Base-by-base conservation (phyloP, 2,329 filamentous ascomycete genomes). In the Juglanconis juglandina region DNA sequence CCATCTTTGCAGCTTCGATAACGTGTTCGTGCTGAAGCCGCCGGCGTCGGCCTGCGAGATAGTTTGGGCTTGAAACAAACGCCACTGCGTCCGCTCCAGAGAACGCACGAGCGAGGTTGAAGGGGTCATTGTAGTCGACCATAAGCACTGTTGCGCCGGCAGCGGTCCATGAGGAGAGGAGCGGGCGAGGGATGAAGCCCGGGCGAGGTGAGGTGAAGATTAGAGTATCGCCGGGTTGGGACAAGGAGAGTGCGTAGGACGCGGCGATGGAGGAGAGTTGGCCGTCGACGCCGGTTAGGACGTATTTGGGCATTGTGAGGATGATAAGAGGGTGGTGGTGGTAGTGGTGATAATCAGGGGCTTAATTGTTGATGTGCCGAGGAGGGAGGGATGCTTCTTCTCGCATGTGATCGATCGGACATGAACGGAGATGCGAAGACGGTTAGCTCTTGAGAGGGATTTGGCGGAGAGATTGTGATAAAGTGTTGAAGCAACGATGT, bases 1-100 rank as follows among this genome's bases (percentile, higher is more conserved):
- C 65, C 33, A 70, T 69, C 5, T 64, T 72, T 1, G 72, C 72
- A 8, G 73, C 73, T 14, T 63, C 58, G n/a, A 66, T 54, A 7
- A 64, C 64, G 14, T 53, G 55, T 3, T 56, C 58, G 11, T 60
- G 58, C 51, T 66, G 64, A 11, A 55, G 44, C 9, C 63, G 55
- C n/a, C 58, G 44, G 34, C 35, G 56, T 17, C 56, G 58, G 6
- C 56, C 58, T 9, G 51, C 51, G 51, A 53, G 51, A 30, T 53
- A 53, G 11, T 53, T 53, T n/a, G 51, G 51, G 11, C 35, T 42
- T 8, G 51, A 53, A 39, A 53, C 51, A 39, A 67, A 60, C 24
- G 65, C 54, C 9, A 67, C 61, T 10, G 65, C 65, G 37, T 66
- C 65, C 52, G 65, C 66, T 32, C 64, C 65, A 24, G 59, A 48